Percentiles rank a stretch among this genome's conserved stretches.
Evolutionary conservation across 176 grass and related monocot genomes (phyloP).

Genomic region (Paspalum notatum): DNA sequence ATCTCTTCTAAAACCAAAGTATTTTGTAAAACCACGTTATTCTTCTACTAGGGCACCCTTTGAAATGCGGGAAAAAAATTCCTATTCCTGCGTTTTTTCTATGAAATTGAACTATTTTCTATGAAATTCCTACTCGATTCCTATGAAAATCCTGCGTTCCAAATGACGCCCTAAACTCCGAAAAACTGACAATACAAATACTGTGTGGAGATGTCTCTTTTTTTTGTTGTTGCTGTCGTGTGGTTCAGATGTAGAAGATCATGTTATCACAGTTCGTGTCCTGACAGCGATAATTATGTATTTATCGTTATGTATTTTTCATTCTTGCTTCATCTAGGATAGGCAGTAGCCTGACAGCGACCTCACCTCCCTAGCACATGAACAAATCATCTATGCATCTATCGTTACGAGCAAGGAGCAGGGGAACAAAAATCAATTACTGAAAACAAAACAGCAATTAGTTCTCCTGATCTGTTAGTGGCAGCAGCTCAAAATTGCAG

Average conservation of each 20-base stretch:
- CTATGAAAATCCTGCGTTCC: too few species aligned
- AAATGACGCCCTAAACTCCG: too few species aligned
- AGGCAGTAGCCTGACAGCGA: neutral
- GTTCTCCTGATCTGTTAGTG: neutral
- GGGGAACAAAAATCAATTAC: neutral
- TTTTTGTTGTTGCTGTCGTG: neutral
- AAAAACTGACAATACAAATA: neutral
- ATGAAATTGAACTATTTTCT: too few species aligned
- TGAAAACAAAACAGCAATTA: neutral
- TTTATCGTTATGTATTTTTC: conserved; percentile 25
- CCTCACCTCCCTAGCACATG: neutral
- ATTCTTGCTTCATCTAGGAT: neutral
- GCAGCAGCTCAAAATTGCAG: conserved; percentile 2
- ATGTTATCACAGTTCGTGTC: neutral
- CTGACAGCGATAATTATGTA: too few species aligned
- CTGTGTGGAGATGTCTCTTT: neutral
- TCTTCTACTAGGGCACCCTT: too few species aligned
- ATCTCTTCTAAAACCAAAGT: too few species aligned
- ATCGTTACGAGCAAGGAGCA: neutral
- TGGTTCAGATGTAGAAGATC: conserved; percentile 12
- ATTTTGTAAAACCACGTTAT: too few species aligned
- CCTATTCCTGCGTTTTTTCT: too few species aligned
- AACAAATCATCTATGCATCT: conserved; percentile 12
- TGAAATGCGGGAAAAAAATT: too few species aligned
- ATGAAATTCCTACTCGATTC: too few species aligned